These are phyloP conservation scores for Candida easanensis DNA, from an alignment of 805 yeast species.

Conservation along the genomic window DNA sequence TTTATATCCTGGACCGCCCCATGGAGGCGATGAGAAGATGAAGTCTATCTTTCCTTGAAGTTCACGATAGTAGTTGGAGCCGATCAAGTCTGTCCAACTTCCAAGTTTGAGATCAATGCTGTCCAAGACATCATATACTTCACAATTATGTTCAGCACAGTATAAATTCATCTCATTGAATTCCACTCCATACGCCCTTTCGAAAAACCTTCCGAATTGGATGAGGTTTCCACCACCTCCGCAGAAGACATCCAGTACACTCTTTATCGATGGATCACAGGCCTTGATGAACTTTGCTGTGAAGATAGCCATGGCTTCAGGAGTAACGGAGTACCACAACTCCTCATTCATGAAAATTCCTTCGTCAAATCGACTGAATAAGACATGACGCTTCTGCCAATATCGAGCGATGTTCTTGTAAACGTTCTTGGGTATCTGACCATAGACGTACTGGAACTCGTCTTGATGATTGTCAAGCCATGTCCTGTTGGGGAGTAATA, in stretches of 20 bases:
- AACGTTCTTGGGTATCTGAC: conserved; percentile 6
- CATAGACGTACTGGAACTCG: conserved; percentile 9
- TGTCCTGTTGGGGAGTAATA: conserved; percentile 8
- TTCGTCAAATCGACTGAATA: conserved; percentile 63
- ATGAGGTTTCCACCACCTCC: conserved; percentile 90
- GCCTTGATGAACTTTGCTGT: conserved; percentile 51
- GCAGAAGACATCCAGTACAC: conserved; percentile 67
- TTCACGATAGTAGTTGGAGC: conserved; percentile 6
- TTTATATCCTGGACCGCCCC: conserved; percentile 77
- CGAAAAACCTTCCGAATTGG: conserved; percentile 64
- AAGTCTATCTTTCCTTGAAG: conserved; percentile 39
- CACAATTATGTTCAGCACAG: conserved; percentile 66
- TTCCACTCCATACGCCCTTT: conserved; percentile 61
- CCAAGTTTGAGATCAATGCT: conserved; percentile 47
- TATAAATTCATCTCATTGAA: conserved; percentile 54
- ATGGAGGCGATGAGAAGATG: conserved; percentile 78
- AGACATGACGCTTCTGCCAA: conserved; percentile 58
- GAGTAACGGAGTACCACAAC: conserved; percentile 87
- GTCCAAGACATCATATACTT: conserved; percentile 54
- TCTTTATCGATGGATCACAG: conserved; percentile 46
- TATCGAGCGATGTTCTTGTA: conserved; percentile 10
- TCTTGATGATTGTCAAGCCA: conserved; percentile 7
- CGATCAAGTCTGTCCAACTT: conserved; percentile 40
- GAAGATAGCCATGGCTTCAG: conserved; percentile 67
- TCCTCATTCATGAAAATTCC: conserved; percentile 70